These are phyloP conservation scores for Russula sp. DNA, from an alignment of 768 basidiomycete species.

Conservation along the genomic window DNA sequence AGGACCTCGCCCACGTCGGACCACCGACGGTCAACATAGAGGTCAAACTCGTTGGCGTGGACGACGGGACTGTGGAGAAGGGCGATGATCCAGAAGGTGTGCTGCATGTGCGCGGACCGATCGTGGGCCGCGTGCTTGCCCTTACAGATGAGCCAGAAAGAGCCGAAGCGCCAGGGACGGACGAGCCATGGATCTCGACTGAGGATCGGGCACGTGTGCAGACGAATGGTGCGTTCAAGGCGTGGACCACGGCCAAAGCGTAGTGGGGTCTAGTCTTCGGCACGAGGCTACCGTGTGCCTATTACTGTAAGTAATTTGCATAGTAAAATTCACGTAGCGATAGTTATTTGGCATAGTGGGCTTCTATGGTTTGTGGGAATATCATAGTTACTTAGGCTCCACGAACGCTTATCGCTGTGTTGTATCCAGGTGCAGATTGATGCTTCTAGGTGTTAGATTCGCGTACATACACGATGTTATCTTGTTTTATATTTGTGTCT, in stretches of 20 bases:
- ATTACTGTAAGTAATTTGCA: not conserved
- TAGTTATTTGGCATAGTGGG: too few species aligned
- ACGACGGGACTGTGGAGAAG: slow-evolving; percentile 57
- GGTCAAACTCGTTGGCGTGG: slow-evolving; percentile 64
- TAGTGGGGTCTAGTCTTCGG: not conserved
- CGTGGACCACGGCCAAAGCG: slow-evolving; percentile 17
- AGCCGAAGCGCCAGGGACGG: slow-evolving; percentile 23
- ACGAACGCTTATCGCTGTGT: too few species aligned
- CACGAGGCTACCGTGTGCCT: not conserved
- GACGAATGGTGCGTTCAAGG: slow-evolving; percentile 35
- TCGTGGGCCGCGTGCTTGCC: slow-evolving; percentile 51
- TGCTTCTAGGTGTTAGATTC: too few species aligned
- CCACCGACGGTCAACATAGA: slow-evolving; percentile 86
- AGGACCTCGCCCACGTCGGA: slow-evolving; percentile 53
- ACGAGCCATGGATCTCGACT: slow-evolving; percentile 29
- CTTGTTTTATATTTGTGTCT: too few species aligned
- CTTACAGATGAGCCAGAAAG: slow-evolving; percentile 37
- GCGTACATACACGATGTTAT: too few species aligned
- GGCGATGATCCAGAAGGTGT: slow-evolving; percentile 62
- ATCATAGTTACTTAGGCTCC: too few species aligned
- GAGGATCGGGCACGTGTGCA: slow-evolving; percentile 32
- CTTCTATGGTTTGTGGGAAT: too few species aligned
- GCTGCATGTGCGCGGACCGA: slow-evolving; percentile 64
- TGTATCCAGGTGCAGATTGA: too few species aligned
- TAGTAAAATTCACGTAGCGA: too few species aligned